Percentiles rank a stretch among this genome's conserved stretches.
Evolutionary conservation across 2,329 filamentous ascomycete species (phyloP).

Genomic region (Niveomyces coronatus): DNA sequence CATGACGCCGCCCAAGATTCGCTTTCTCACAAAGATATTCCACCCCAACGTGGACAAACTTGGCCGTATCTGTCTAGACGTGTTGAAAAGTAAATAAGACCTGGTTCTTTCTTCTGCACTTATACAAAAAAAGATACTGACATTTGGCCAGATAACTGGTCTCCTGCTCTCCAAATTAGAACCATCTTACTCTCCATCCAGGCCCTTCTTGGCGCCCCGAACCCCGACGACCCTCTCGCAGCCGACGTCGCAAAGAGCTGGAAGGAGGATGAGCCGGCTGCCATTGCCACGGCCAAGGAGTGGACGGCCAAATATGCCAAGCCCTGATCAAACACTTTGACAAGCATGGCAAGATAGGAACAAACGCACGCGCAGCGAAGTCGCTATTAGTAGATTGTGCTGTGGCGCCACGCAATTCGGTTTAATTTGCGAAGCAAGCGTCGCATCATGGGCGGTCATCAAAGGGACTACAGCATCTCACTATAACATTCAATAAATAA

Average conservation of each 20-base stretch:
- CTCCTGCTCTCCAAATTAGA: conserved; percentile 90
- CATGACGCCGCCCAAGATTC: conserved; percentile 97
- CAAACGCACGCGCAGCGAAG: too few relatives aligned
- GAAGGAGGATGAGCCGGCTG: conserved; percentile 91
- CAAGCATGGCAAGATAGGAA: not conserved
- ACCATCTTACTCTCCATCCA: conserved; percentile 99
- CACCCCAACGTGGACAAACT: conserved; percentile 98
- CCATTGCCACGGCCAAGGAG: conserved; percentile 83
- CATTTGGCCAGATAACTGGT: conserved; percentile 75
- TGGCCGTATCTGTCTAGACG: conserved; percentile 92
- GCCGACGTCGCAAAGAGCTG: conserved; percentile 96
- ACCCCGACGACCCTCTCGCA: conserved; percentile 95
- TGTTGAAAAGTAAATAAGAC: conserved; percentile 71
- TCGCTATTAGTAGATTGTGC: too few relatives aligned
- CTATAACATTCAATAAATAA: too few relatives aligned
- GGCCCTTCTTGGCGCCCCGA: conserved; percentile 87
- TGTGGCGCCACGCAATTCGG: too few relatives aligned
- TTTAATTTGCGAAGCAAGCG: too few relatives aligned
- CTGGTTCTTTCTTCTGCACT: not conserved
- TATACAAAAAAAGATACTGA: not conserved
- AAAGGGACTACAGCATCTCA: too few relatives aligned
- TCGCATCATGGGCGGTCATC: too few relatives aligned
- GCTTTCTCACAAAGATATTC: conserved; percentile 98
- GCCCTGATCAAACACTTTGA: conserved; percentile 21
- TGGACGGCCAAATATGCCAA: conserved; percentile 82